Conservation (phyloP, 1,284 basidiomycete species). For the Limonomyces culmigenus region DNA sequence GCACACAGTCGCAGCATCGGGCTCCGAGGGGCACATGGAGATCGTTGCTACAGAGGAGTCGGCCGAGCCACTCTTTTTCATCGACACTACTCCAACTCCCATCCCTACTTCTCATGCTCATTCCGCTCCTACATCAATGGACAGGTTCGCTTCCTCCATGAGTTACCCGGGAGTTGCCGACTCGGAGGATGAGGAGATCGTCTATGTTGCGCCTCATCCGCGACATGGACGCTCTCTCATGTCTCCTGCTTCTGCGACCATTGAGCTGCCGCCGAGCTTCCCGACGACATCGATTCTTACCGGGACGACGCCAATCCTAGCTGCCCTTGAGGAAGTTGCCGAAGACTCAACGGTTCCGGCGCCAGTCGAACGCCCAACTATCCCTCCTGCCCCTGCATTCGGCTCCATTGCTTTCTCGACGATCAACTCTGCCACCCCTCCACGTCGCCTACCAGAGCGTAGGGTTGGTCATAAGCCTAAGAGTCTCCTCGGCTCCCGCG, state of each 20-base stretch:
- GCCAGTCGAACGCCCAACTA: no score
- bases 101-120: background rate
- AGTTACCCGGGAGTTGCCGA: conserved; percentile 1
- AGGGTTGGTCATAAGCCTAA: no score
- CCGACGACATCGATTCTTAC: conserved; percentile 16
- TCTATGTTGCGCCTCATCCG: conserved; percentile 23
- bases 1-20: background rate
- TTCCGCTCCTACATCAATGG: background rate
- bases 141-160: no score
- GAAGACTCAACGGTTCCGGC: no score
- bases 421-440: no score
- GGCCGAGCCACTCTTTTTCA: background rate
- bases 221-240: conserved; percentile 7
- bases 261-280: conserved; percentile 3
- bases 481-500: no score
- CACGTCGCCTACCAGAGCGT: no score
- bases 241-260: background rate
- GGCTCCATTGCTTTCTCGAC: no score
- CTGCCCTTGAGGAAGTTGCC: conserved; percentile 3
- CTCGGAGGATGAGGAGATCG: conserved; percentile 21
- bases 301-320: conserved; percentile 7
- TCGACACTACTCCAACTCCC: background rate
- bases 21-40: no score
- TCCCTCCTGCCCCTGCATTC: no score
- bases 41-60: background rate